Evolutionary conservation across 2,329 filamentous ascomycete species (phyloP).

Genomic region (Ophiostoma novo-ulmi): DNA sequence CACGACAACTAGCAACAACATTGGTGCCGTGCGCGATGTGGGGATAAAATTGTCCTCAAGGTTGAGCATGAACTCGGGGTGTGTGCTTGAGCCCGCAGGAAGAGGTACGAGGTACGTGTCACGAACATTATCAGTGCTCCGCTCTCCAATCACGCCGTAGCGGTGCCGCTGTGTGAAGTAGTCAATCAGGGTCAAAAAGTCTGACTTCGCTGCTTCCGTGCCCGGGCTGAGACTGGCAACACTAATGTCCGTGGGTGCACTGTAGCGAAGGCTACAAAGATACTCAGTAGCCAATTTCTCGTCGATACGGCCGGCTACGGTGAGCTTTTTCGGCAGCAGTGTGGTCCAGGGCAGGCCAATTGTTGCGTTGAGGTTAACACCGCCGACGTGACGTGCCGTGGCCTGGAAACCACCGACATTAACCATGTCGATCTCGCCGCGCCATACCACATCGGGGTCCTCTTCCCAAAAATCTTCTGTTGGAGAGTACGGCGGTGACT

Average conservation of each 20-base stretch:
- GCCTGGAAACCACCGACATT: conserved; percentile 70
- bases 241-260: conserved; percentile 73
- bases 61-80: conserved; percentile 83
- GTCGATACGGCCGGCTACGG: conserved; percentile 74
- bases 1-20: conserved; percentile 80
- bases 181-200: conserved; percentile 73
- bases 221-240: conserved; percentile 68
- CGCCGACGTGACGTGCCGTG: conserved; percentile 76
- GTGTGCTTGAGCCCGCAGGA: conserved; percentile 60
- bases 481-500: conserved; percentile 78
- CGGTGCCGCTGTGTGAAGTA: conserved; percentile 79
- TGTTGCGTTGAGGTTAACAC: conserved; percentile 68
- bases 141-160: conserved; percentile 82
- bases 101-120: conserved; percentile 91
- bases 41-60: conserved; percentile 81
- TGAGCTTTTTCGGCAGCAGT: conserved; percentile 65
- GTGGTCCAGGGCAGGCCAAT: conserved; percentile 58
- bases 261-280: conserved; percentile 79
- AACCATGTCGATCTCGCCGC: conserved; percentile 69
- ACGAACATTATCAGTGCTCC: conserved; percentile 67
- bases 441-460: conserved; percentile 72
- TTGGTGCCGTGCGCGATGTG: conserved; percentile 62
- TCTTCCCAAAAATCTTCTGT: conserved; percentile 54
- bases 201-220: conserved; percentile 53
- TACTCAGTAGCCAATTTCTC: conserved; percentile 83